Evolutionary conservation across 108 stramenopile species (phyloP).

Genomic region (Schizochytrium sp.): DNA sequence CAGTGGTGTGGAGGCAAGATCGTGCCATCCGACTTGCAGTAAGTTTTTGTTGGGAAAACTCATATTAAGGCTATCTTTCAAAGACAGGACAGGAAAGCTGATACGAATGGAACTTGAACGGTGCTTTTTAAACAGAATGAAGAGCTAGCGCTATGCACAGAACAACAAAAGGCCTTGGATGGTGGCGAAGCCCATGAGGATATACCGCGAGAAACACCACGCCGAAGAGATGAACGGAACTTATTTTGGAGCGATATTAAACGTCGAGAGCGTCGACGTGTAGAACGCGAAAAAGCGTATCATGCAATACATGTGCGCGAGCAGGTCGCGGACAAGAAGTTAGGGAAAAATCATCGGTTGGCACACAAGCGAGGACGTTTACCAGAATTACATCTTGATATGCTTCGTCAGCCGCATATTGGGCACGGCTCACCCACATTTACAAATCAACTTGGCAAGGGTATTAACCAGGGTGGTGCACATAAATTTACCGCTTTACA

Average conservation of each 20-base stretch:
- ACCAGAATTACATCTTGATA: neutral
- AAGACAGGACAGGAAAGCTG: too few species aligned
- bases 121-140: neutral
- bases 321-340: neutral
- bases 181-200: neutral
- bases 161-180: neutral
- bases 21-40: neutral
- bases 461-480: neutral
- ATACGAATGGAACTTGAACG: too few species aligned
- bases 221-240: neutral
- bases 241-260: neutral
- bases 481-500: neutral
- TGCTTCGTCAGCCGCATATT: conserved; percentile 31
- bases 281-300: neutral
- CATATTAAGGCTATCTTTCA: too few species aligned
- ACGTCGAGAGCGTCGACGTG: neutral
- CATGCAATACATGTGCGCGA: neutral
- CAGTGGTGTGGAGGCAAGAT: conserved; percentile 17
- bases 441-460: too few species aligned
- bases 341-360: neutral
- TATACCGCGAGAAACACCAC: neutral
- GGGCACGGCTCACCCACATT: neutral
- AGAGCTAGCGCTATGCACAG: neutral
- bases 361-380: neutral
- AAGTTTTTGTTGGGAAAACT: too few species aligned